Conservation (phyloP, 306 rosid genomes). For the Castanospermum australe region DNA sequence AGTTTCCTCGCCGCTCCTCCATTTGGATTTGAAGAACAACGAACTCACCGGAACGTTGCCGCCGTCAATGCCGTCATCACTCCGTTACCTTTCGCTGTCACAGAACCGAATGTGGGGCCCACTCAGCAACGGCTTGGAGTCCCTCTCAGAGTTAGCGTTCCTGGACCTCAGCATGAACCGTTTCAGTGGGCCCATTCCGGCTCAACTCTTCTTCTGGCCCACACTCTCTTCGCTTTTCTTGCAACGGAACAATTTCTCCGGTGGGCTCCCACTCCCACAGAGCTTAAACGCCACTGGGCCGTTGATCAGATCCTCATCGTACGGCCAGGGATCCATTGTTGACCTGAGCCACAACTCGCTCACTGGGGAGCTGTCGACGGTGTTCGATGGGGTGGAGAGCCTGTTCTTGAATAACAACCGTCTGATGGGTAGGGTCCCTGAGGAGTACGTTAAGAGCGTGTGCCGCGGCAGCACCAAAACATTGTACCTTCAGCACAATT, state of each 20-base stretch:
- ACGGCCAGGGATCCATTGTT: constrained; percentile 56
- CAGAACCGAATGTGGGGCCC: constrained; percentile 61
- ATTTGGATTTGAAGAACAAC: constrained; percentile 59
- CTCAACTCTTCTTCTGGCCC: constrained; percentile 52
- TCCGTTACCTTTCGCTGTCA: constrained; percentile 68
- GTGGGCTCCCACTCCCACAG: constrained; percentile 52
- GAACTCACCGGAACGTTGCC: constrained; percentile 49
- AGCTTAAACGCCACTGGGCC: too few relatives aligned
- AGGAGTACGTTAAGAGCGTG: constrained; percentile 58
- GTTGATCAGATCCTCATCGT: constrained; percentile 20
- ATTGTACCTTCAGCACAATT: constrained; percentile 73
- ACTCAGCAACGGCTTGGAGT: constrained; percentile 44
- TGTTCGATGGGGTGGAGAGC: constrained; percentile 59
- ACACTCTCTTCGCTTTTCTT: constrained; percentile 48
- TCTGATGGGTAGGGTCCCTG: constrained; percentile 54
- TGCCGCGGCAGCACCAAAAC: constrained; percentile 61
- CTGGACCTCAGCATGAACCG: constrained; percentile 64
- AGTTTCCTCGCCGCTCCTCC: constrained; percentile 54
- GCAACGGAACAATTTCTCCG: constrained; percentile 75
- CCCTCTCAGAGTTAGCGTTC: constrained; percentile 51
- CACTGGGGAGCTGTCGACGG: constrained; percentile 48
- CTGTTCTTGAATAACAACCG: constrained; percentile 72
- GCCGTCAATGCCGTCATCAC: constrained; percentile 45
- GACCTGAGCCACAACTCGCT: constrained; percentile 70
- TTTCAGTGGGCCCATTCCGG: constrained; percentile 61